phyloP scores from a whole-genome alignment of 2,329 filamentous ascomycete species.

The Exophiala oligosperma region DNA sequence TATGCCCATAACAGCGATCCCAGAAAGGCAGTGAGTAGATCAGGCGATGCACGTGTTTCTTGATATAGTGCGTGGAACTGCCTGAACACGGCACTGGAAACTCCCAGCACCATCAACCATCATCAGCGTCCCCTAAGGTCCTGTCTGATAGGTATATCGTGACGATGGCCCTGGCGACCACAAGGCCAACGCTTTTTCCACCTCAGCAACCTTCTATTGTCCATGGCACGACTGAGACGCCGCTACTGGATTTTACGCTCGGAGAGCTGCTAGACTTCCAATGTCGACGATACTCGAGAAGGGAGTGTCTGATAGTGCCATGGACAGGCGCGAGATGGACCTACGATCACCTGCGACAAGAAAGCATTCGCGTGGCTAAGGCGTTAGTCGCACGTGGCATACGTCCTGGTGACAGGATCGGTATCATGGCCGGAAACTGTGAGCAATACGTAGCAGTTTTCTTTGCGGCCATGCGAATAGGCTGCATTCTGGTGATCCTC shows the following conservation, averaged over 20 bases:
- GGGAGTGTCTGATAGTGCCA: slow-evolving; percentile 70
- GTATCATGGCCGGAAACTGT: slow-evolving; percentile 69
- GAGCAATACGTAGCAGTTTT: slow-evolving; percentile 65
- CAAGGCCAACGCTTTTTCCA: slow-evolving; percentile 1
- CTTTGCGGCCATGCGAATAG: slow-evolving; percentile 67
- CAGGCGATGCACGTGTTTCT: no score
- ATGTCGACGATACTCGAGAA: slow-evolving; percentile 62
- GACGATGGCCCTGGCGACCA: background rate
- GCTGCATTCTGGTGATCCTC: slow-evolving; percentile 71
- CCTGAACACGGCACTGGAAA: no score
- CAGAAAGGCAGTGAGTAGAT: no score
- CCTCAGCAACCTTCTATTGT: slow-evolving; percentile 54
- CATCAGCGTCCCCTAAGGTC: no score
- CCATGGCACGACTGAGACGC: slow-evolving; percentile 67
- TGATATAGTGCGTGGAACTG: no score
- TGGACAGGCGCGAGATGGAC: slow-evolving; percentile 77
- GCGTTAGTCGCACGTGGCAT: slow-evolving; percentile 69
- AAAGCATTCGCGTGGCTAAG: slow-evolving; percentile 62
- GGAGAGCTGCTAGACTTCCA: slow-evolving; percentile 73
- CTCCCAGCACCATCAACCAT: no score
- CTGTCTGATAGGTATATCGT: background rate
- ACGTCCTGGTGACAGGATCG: slow-evolving; percentile 67
- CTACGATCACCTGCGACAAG: slow-evolving; percentile 63
- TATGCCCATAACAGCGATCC: no score
- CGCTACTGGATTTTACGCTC: slow-evolving; percentile 69